Base-by-base conservation (phyloP, 305 asterid genomes). In the Fraxinus ornus region DNA sequence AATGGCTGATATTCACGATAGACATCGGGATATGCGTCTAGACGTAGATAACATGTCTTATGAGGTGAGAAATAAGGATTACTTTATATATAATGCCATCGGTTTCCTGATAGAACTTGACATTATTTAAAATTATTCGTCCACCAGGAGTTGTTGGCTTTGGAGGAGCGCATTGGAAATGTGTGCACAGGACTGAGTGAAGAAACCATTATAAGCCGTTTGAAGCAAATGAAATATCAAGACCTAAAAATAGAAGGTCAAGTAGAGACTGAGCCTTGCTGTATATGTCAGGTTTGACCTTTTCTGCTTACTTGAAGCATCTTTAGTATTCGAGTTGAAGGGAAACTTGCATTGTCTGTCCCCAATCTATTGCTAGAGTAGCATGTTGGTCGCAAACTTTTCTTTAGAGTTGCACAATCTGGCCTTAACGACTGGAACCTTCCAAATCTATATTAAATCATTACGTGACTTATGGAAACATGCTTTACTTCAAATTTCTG, bases 81-180 rank as follows among this genome's bases (percentile, higher is more conserved):
- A 5, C 64, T 7, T 74, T 76, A 4, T 7, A 19, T 7, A 57
- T 4, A 7, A 60, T 24, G 33, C 8, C 74, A 66, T 66, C 3
- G 1, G 36, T 66, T 66, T 66, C n/a, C 74, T 66, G 36, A 26
- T 26, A 26, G 19, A 66, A 24, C n/a, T 66, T 12, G 5, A 75
- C 26, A 47, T 9, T 37, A 24, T 9, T 75, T 32, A 75, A 57
- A 22, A 30, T 75, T 55, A 94, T 13, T 60, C 30, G 15, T 72
- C 76, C 19, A 36, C 39, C 76, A 73, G 99, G 99, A 96, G 85
- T 76, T 96, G 80, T 85, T 93, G 84, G 98, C 97, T 26, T 82
- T 96, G 89, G 98, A 91, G 89, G 98, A 96, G 76, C 95, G 87
- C 37, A 96, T 96, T 7, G 99, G 98, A 35, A 90, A 89, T 8